Percentiles rank a stretch among this genome's conserved stretches.
Evolutionary conservation across 75 land plant genomes (phyloP).

Genomic region (Cryptomeria japonica): DNA sequence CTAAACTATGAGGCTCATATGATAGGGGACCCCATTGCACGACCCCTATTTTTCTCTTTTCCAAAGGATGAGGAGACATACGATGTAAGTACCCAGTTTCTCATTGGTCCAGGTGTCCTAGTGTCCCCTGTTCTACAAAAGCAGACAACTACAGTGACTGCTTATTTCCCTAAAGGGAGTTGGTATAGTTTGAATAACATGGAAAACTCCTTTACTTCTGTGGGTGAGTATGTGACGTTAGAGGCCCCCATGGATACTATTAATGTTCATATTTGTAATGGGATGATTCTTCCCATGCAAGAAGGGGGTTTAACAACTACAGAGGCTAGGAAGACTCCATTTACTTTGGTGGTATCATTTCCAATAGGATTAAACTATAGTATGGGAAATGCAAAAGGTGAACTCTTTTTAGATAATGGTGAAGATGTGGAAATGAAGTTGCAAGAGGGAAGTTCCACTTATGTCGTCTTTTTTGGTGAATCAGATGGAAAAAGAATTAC

Average conservation of each 20-base stretch:
- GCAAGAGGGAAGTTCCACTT: conserved; percentile 50
- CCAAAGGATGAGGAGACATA: conserved; percentile 35
- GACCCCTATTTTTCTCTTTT: conserved; percentile 77
- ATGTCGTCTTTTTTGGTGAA: conserved; percentile 39
- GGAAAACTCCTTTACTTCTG: conserved; percentile 20
- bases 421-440: conserved; percentile 63
- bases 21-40: conserved; percentile 64
- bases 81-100: conserved; percentile 53
- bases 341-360: conserved; percentile 45
- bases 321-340: conserved; percentile 59
- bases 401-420: conserved; percentile 80
- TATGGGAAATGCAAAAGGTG: conserved; percentile 34
- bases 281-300: conserved; percentile 72
- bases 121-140: conserved; percentile 64
- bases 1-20: conserved; percentile 61
- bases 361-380: not conserved
- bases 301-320: conserved; percentile 45
- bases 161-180: conserved; percentile 57
- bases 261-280: conserved; percentile 64
- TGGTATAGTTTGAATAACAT: conserved; percentile 70
- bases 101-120: conserved; percentile 53
- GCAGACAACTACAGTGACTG: conserved; percentile 37
- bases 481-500: conserved; percentile 15
- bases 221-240: conserved; percentile 33
- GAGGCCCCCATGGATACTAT: conserved; percentile 55